Evolutionary conservation across 108 stramenopile species (phyloP).

Genomic region (Cyclostephanos invisitatus): DNA sequence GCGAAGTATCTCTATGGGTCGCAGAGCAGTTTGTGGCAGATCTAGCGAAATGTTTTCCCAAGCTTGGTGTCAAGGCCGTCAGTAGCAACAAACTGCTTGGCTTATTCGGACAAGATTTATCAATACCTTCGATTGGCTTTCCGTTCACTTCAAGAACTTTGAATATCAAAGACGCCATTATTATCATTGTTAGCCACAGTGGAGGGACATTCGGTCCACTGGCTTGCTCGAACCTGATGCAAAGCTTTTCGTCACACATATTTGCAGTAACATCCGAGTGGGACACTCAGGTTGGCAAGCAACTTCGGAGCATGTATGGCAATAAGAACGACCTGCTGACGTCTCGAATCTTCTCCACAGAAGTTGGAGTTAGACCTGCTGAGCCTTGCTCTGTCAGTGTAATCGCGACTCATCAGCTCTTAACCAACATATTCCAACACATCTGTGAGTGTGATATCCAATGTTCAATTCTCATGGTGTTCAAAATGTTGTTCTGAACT

Average conservation of each 20-base stretch:
- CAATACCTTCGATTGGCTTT: constrained; percentile 48
- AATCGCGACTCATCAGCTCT: constrained; percentile 49
- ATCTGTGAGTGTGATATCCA: constrained; percentile 17
- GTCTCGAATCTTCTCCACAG: constrained; percentile 49
- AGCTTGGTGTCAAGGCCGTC: constrained; percentile 47
- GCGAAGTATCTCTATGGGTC: constrained; percentile 65
- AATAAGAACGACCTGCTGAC: constrained; percentile 36
- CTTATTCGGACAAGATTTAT: constrained; percentile 51
- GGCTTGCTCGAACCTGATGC: constrained; percentile 44
- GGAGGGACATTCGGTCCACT: constrained; percentile 55
- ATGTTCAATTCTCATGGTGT: too few relatives aligned
- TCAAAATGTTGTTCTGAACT: too few relatives aligned
- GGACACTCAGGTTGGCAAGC: constrained; percentile 60
- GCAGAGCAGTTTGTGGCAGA: constrained; percentile 66
- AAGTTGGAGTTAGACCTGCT: constrained; percentile 50
- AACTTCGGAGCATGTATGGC: constrained; percentile 48
- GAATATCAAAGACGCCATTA: constrained; percentile 49
- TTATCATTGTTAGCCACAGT: constrained; percentile 55
- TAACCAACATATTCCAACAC: constrained; percentile 53
- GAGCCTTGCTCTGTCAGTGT: constrained; percentile 56
- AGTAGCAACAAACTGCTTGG: constrained; percentile 64
- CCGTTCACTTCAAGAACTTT: constrained; percentile 37
- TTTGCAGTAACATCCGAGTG: constrained; percentile 52
- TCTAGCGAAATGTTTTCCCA: constrained; percentile 52
- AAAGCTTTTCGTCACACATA: constrained; percentile 50